Base-by-base conservation (phyloP, 176 grass and related monocot species). In the Echinochloa phyllopogon region DNA sequence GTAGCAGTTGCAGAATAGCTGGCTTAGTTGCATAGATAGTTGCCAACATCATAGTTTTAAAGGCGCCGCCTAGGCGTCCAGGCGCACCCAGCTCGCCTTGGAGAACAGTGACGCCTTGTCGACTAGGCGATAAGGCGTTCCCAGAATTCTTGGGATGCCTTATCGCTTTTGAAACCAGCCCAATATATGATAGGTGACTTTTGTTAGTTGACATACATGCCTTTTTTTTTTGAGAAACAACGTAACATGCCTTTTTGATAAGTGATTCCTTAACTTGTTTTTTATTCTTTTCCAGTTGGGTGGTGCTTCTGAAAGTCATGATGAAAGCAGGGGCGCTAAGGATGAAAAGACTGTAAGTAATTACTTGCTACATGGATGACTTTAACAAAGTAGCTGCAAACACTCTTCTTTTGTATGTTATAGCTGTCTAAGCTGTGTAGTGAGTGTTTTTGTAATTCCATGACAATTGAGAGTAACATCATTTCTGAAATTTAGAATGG, bases 261-360 rank as follows among this genome's bases (percentile, higher is more conserved):
- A 67, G 27, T 3, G 11, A 29, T 10, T 59, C 23, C 12, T n/a
- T 73, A 73, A 78, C 16, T 4, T 75, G 8, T 36, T 20, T 16
- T 48, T n/a, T 1, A 13, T 56, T 44, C 6, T 20, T 57, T 67
- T 55, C 18, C 89, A 90, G 89, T 74, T 87, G 84, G 67, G 67
- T 20, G 68, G 50, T 79, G 56, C 37, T 62, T 55, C 59, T 20
- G 42, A 87, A 37, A 45, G 53, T 24, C 18, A 20, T 24, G 60
- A 62, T 5, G 42, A 68, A 83, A 79, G 39, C 49, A 50, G 49
- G 4, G 18, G 16, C 6, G 60, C 39, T 25, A 73, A 68, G 24
- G 74, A 44, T 37, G 84, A 61, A n/a, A 74, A 79, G 0, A 51
- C 66, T 67, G 89, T 83, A 86, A 68, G 81, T 69, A 51, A 38